Evolutionary conservation across 2,329 filamentous ascomycete genomes (phyloP).

Genomic region (Microsporum canis): DNA sequence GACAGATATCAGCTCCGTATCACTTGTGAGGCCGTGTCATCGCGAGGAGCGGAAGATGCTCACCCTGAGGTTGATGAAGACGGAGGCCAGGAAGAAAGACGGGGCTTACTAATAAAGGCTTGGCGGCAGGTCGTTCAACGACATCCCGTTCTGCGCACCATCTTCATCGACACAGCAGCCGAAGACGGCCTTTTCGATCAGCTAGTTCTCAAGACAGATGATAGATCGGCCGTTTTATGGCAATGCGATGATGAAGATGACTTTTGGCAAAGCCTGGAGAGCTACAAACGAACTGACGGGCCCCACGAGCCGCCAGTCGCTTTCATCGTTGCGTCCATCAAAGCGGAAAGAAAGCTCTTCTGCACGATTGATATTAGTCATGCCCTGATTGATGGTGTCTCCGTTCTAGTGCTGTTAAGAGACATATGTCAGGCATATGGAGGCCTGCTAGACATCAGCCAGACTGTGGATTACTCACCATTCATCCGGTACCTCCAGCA

Average conservation of each 20-base stretch:
- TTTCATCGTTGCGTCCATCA: conserved; percentile 10
- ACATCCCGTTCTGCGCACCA: conserved; percentile 4
- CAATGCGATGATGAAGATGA: background rate
- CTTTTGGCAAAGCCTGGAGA: background rate
- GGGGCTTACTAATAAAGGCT: background rate
- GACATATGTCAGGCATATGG: conserved; percentile 31
- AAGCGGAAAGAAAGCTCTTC: conserved; percentile 2
- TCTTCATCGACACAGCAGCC: background rate
- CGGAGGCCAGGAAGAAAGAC: background rate
- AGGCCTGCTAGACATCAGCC: conserved; percentile 17
- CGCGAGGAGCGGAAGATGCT: background rate
- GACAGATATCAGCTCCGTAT: background rate
- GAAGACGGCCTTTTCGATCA: background rate
- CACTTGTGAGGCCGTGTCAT: background rate
- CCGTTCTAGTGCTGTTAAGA: conserved; percentile 29
- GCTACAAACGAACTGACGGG: background rate
- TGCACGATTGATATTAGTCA: conserved; percentile 29
- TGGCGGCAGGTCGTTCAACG: conserved; percentile 5
- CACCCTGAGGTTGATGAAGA: background rate
- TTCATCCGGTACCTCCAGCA: conserved; percentile 27
- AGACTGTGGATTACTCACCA: conserved; percentile 26
- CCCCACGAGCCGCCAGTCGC: background rate
- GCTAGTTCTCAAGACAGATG: conserved; percentile 12
- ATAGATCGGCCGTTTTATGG: background rate
- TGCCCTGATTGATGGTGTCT: conserved; percentile 35